Percentiles rank a stretch among this genome's conserved stretches.
Evolutionary conservation across 495 filamentous ascomycete species (phyloP).

Genomic region (Talaromyces adpressus): DNA sequence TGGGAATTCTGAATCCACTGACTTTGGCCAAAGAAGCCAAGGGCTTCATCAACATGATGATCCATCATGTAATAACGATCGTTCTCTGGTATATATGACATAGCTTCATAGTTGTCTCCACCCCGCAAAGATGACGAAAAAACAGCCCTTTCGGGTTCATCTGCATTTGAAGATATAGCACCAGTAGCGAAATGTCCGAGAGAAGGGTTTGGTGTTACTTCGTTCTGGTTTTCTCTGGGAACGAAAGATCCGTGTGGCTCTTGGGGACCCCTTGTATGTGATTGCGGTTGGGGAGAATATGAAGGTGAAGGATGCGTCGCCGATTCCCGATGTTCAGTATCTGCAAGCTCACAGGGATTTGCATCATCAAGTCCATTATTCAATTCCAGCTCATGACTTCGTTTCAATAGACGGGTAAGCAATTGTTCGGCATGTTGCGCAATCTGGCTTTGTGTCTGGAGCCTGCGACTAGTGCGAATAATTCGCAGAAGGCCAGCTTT

Average conservation of each 20-base stretch:
- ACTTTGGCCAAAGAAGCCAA: slow-evolving; percentile 1
- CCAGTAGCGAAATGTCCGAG: background rate
- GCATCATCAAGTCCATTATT: background rate
- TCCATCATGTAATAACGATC: slow-evolving; percentile 3
- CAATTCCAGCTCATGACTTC: background rate
- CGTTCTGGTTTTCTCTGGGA: background rate
- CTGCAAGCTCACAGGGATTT: background rate
- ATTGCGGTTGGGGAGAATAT: background rate
- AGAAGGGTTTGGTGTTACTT: background rate
- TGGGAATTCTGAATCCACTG: background rate
- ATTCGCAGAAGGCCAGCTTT: background rate
- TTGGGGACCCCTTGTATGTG: background rate
- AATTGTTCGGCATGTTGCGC: background rate
- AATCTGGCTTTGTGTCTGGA: background rate
- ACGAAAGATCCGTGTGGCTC: background rate
- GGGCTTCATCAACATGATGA: slow-evolving; percentile 2
- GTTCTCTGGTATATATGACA: slow-evolving; percentile 1
- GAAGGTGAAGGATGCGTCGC: background rate
- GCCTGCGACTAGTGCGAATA: background rate
- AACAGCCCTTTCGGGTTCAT: background rate
- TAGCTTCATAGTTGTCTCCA: background rate
- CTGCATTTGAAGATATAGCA: background rate
- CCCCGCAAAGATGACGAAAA: background rate
- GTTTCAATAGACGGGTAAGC: slow-evolving; percentile 3
- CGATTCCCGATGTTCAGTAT: background rate